These are phyloP conservation scores for Ambrosia hybrid DNA, from an alignment of 140 eudicot genomes.

Conservation along the genomic window DNA sequence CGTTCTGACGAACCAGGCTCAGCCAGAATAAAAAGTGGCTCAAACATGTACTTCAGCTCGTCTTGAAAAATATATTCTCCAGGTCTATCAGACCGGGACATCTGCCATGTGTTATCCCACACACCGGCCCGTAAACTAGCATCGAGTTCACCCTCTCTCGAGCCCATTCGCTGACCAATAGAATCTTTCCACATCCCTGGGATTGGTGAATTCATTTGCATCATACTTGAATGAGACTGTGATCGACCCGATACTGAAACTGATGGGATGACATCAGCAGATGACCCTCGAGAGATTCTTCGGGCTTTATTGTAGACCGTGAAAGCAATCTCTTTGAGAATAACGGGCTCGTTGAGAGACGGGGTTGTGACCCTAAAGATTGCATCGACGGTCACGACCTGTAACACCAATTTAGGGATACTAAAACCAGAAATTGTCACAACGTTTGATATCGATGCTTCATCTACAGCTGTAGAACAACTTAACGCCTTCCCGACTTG, in stretches of 20 bases:
- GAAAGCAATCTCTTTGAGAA: slow-evolving; percentile 92
- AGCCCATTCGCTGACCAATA: slow-evolving; percentile 65
- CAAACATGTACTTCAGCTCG: slow-evolving; percentile 79
- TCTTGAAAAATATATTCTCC: slow-evolving; percentile 63
- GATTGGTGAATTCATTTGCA: slow-evolving; percentile 72
- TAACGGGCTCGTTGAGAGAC: slow-evolving; percentile 64
- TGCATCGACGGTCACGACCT: slow-evolving; percentile 85
- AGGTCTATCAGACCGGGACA: slow-evolving; percentile 53
- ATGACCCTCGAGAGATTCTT: slow-evolving; percentile 64
- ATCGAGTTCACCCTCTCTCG: slow-evolving; percentile 82
- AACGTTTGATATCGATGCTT: slow-evolving; percentile 83
- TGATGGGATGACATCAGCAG: slow-evolving; percentile 57
- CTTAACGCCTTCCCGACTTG: slow-evolving; percentile 95
- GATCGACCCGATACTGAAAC: slow-evolving; percentile 57
- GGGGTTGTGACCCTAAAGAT: slow-evolving; percentile 93
- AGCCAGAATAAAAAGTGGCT: slow-evolving; percentile 91
- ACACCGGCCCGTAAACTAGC: slow-evolving; percentile 65
- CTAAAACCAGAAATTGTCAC: slow-evolving; percentile 84
- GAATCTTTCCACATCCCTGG: slow-evolving; percentile 97
- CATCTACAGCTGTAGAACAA: slow-evolving; percentile 81
- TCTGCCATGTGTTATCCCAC: slow-evolving; percentile 97
- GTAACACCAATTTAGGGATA: slow-evolving; percentile 83
- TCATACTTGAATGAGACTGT: slow-evolving; percentile 68
- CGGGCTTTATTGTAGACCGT: slow-evolving; percentile 98
- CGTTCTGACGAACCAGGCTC: slow-evolving; percentile 93